Percentiles rank a stretch among this genome's conserved stretches.
phyloP scores from a whole-genome alignment of 192 early-diverging fungal genomes.

The Entophlyctis luteolus region DNA sequence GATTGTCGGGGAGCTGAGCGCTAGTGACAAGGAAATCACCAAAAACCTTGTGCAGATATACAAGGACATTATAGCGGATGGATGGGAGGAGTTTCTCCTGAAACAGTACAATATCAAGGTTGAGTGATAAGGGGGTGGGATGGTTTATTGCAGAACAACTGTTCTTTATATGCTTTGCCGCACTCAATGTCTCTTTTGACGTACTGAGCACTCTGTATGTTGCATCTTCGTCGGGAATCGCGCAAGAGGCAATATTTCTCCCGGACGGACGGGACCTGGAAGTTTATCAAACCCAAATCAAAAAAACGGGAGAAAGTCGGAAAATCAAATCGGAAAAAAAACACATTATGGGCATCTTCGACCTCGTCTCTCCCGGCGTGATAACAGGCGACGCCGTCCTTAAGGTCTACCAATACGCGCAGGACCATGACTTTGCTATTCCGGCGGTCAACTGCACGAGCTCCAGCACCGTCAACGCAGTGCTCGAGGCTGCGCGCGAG shows the following conservation, averaged over 20 bases:
- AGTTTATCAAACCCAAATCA: no score
- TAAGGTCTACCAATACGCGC: slow-evolving; percentile 52
- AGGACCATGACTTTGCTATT: slow-evolving; percentile 84
- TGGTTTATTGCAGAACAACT: no score
- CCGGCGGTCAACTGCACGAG: slow-evolving; percentile 96
- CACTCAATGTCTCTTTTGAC: no score
- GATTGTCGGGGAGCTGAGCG: slow-evolving; percentile 3
- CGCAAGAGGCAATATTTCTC: no score
- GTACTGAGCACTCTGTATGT: no score
- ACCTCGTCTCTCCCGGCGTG: slow-evolving; percentile 85
- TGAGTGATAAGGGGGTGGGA: no score
- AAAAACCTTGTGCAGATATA: slow-evolving; percentile 12
- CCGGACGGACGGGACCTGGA: no score
- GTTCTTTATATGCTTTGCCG: no score
- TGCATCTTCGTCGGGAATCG: no score
- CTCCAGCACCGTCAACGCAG: slow-evolving; percentile 86
- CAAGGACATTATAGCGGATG: slow-evolving; percentile 4
- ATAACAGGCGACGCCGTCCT: slow-evolving; percentile 88
- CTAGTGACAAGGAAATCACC: neutral
- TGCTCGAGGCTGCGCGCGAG: slow-evolving; percentile 91
- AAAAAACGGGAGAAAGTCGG: no score
- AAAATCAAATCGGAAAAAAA: neutral
- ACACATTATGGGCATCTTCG: slow-evolving; percentile 57
- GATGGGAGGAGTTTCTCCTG: slow-evolving; percentile 8
- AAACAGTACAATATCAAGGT: neutral